These are phyloP conservation scores for Suhomyces faveliae DNA, from an alignment of 805 yeast genomes.

Conservation along the genomic window DNA sequence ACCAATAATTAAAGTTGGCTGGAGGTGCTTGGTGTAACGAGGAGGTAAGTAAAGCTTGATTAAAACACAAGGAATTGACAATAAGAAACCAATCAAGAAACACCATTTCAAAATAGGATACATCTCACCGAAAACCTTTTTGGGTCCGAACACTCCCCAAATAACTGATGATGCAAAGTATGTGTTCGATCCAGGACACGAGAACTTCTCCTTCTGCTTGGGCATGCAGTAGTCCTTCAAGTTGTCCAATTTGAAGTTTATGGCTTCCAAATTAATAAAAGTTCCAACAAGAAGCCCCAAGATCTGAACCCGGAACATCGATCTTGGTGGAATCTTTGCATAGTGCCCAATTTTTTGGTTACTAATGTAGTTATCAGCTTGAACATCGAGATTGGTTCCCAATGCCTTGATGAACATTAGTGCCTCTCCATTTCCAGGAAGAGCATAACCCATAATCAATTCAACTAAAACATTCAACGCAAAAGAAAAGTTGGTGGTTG, in stretches of 20 bases:
- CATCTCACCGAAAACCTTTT: slow-evolving; percentile 29
- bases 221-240: slow-evolving; percentile 38
- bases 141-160: slow-evolving; percentile 56
- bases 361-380: slow-evolving; percentile 31
- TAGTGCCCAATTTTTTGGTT: slow-evolving; percentile 36
- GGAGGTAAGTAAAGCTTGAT: slow-evolving; percentile 16
- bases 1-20: slow-evolving; percentile 33
- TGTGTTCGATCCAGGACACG: slow-evolving; percentile 26
- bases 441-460: slow-evolving; percentile 23
- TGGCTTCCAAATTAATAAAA: slow-evolving; percentile 26
- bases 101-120: slow-evolving; percentile 34
- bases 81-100: slow-evolving; percentile 33
- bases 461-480: slow-evolving; percentile 19
- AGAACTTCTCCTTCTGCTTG: slow-evolving; percentile 44
- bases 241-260: slow-evolving; percentile 31
- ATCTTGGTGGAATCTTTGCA: slow-evolving; percentile 20
- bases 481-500: slow-evolving; percentile 14
- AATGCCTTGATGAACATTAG: slow-evolving; percentile 21
- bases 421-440: slow-evolving; percentile 27
- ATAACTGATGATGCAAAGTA: slow-evolving; percentile 56
- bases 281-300: slow-evolving; percentile 23
- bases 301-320: slow-evolving; percentile 24
- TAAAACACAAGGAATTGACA: slow-evolving; percentile 20
- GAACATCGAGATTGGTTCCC: slow-evolving; percentile 28
- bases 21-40: slow-evolving; percentile 24